Evolutionary conservation across 805 yeast species (phyloP), one percentile per base, ranked within the genome.

Genomic region (Nakazawaea siamensis): DNA sequence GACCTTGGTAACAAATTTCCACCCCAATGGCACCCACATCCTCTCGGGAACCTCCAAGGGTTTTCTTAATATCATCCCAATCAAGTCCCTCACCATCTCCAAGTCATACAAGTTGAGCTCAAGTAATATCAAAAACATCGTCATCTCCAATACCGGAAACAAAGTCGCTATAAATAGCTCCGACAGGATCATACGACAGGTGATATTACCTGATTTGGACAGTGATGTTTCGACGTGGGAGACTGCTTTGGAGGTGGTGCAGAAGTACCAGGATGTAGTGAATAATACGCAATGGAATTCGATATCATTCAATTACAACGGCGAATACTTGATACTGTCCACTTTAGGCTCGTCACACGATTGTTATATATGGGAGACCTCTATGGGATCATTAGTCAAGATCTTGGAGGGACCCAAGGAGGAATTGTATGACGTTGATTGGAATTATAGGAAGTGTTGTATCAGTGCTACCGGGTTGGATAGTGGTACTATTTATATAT

Each of bases 321-420:
- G 77, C 1, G 97, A 90, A 39, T 88, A 82, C 52, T 57, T 88
- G n/a, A 77, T 85, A 34, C 97, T 96, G 0, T 77, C 94, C 0
- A 82, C 95, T 0, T 77, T 74, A 52, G 95, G 94, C 10, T 78
- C 88, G 4, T 79, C 92, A 0, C 95, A 87, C 50, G 95, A 85
- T 47, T 66, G 90, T 29, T 88, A 87, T 53, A 70, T 90, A 39
- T 88, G 97, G 97, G 97, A 90, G 51, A 83, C 95, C 0, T 65
- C 73, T 6, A 69, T 81, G 66, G 97, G 96, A 0, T 76, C 94
- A n/a, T 60, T 88, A 37, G 81, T 86, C 19, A 81, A 90, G 57
- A 90, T 87, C 32, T 61, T 86, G 23, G 96, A 88, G 55, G 95
- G 96, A 1, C 83, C 95, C 5, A 79, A 78, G 44, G 96, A 88